Conservation (phyloP, 257 asterid genomes). For the Henckelia pumila region DNA sequence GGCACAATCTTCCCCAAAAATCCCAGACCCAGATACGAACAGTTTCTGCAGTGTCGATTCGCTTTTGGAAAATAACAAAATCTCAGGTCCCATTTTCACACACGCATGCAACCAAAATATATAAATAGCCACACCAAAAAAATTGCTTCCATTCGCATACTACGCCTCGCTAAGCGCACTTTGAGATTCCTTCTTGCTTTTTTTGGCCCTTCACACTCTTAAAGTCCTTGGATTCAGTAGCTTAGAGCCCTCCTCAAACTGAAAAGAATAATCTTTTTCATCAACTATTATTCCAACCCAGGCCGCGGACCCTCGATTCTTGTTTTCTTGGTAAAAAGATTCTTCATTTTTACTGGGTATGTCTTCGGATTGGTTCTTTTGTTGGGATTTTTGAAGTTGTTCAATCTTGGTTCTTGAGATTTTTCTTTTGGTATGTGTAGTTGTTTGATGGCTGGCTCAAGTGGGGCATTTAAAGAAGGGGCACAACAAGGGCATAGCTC, state of each 20-base stretch:
- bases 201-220: slow-evolving; percentile 23
- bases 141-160: slow-evolving; percentile 37
- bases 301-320: slow-evolving; percentile 15
- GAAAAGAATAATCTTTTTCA: slow-evolving; percentile 21
- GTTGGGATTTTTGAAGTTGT: slow-evolving; percentile 20
- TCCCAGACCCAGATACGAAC: background rate
- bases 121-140: slow-evolving; percentile 45
- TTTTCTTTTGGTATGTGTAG: slow-evolving; percentile 20
- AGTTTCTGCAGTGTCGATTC: background rate
- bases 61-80: background rate
- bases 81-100: slow-evolving; percentile 9
- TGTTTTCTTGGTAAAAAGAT: slow-evolving; percentile 27
- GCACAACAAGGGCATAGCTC: slow-evolving; percentile 29
- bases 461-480: slow-evolving; percentile 40
- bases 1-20: background rate
- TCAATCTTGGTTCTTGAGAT: slow-evolving; percentile 9
- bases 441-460: slow-evolving; percentile 40
- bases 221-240: slow-evolving; percentile 23
- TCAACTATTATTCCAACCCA: slow-evolving; percentile 29
- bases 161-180: slow-evolving; percentile 40
- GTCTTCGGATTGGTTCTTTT: slow-evolving; percentile 6
- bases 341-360: background rate
- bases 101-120: slow-evolving; percentile 43
- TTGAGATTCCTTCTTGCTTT: slow-evolving; percentile 43
- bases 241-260: slow-evolving; percentile 18